Percentiles rank a stretch among this genome's conserved stretches.
Conservation (phyloP, 2,329 filamentous ascomycete species). For the Exophiala phaeomuriformis region DNA sequence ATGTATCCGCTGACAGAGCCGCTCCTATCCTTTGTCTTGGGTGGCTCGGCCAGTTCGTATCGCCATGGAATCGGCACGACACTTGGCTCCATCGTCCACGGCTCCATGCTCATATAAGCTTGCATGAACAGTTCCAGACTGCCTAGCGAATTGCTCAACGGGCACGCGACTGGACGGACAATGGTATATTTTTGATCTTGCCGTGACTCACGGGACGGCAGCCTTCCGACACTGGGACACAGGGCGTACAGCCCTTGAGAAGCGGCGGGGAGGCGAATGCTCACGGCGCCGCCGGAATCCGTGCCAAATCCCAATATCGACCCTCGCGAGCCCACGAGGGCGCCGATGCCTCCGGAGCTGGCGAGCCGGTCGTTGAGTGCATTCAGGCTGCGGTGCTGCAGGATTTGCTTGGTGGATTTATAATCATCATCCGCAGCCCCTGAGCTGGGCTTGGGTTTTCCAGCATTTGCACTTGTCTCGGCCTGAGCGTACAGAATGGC, state of each 20-base stretch:
- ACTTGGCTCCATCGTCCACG: slow-evolving; percentile 49
- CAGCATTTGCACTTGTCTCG: slow-evolving; percentile 28
- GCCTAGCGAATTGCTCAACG: slow-evolving; percentile 47
- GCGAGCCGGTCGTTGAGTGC: slow-evolving; percentile 43
- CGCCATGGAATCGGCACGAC: slow-evolving; percentile 52
- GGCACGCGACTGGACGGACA: slow-evolving; percentile 47
- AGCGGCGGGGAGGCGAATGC: slow-evolving; percentile 46
- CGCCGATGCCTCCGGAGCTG: slow-evolving; percentile 48
- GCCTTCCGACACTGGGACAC: slow-evolving; percentile 30
- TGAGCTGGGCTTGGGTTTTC: slow-evolving; percentile 31
- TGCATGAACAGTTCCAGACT: slow-evolving; percentile 42
- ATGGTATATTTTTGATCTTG: slow-evolving; percentile 22
- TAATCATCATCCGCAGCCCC: slow-evolving; percentile 42
- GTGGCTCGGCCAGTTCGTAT: slow-evolving; percentile 45
- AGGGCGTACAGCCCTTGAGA: slow-evolving; percentile 45
- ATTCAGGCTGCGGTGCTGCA: slow-evolving; percentile 44
- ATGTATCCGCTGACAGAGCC: too few species aligned
- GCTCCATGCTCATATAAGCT: slow-evolving; percentile 36
- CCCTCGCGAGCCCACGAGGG: slow-evolving; percentile 44
- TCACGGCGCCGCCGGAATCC: slow-evolving; percentile 44
- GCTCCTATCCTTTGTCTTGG: slow-evolving; percentile 12
- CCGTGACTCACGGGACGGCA: slow-evolving; percentile 21
- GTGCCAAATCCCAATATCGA: slow-evolving; percentile 47
- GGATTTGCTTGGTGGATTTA: slow-evolving; percentile 44
- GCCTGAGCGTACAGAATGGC: slow-evolving; percentile 49